phyloP scores from a whole-genome alignment of 2,329 filamentous ascomycete genomes.

The Aspergillus niger region DNA sequence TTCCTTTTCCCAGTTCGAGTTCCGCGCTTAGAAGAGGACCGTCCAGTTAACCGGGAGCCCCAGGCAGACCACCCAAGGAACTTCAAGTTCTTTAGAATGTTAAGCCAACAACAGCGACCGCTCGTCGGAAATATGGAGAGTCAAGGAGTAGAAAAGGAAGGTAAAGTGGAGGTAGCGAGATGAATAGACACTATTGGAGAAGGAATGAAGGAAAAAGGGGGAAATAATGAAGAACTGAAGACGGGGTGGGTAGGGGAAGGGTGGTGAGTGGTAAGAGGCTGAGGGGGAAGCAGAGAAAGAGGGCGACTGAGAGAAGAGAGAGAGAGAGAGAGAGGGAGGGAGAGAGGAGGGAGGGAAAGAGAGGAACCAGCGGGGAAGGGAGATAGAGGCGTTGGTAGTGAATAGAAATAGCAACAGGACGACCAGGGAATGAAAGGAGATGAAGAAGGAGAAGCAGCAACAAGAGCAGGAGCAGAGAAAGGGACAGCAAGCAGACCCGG shows the following conservation, averaged over 20 bases:
- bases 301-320: conserved; percentile 21
- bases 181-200: conserved; percentile 7
- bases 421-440: background rate
- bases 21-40: conserved; percentile 9
- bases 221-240: conserved; percentile 32
- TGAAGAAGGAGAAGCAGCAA: background rate
- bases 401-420: conserved; percentile 8
- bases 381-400: background rate
- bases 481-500: background rate
- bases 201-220: conserved; percentile 7
- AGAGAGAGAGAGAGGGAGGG: conserved; percentile 19
- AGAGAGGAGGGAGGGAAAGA: background rate
- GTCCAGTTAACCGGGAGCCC: conserved; percentile 2
- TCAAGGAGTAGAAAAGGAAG: conserved; percentile 13
- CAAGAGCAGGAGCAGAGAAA: background rate
- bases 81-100: background rate
- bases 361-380: conserved; percentile 4
- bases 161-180: conserved; percentile 4
- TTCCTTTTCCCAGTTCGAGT: conserved; percentile 2
- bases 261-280: conserved; percentile 23
- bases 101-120: conserved; percentile 1
- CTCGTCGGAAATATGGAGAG: conserved; percentile 10
- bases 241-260: conserved; percentile 18
- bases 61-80: conserved; percentile 12
- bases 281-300: conserved; percentile 20